Percentiles rank a stretch among this genome's conserved stretches.
Conservation (phyloP, 2,329 filamentous ascomycete genomes). For the Aspergillus tanneri region DNA sequence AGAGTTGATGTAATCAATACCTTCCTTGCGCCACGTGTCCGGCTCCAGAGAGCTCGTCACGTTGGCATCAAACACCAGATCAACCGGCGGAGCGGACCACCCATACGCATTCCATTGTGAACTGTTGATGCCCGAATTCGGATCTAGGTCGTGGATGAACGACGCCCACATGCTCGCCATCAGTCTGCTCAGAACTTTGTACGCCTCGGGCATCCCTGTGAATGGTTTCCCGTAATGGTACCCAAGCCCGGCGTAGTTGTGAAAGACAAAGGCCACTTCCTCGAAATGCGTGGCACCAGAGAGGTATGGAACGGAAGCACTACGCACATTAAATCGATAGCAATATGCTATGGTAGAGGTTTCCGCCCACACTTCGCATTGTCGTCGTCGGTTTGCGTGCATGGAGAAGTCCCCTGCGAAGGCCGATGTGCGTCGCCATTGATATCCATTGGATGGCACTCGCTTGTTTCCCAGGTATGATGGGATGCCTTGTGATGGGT, state of each 20-base stretch:
- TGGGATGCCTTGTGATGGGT: constrained; percentile 52
- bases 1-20: constrained; percentile 34
- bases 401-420: constrained; percentile 57
- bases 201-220: constrained; percentile 43
- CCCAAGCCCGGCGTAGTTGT: constrained; percentile 52
- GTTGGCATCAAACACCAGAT: constrained; percentile 54
- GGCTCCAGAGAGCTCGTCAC: constrained; percentile 43
- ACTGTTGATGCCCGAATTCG: constrained; percentile 37
- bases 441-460: constrained; percentile 41
- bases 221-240: constrained; percentile 43
- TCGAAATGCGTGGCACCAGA: constrained; percentile 56
- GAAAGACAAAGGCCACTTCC: constrained; percentile 56
- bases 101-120: constrained; percentile 49
- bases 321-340: constrained; percentile 60
- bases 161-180: constrained; percentile 55
- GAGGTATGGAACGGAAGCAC: constrained; percentile 45
- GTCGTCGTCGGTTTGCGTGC: constrained; percentile 56
- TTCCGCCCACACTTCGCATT: constrained; percentile 53
- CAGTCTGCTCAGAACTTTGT: constrained; percentile 44
- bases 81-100: constrained; percentile 41
- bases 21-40: constrained; percentile 47
- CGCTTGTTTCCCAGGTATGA: constrained; percentile 38
- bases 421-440: constrained; percentile 57
- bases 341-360: constrained; percentile 55
- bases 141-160: constrained; percentile 50